These are phyloP conservation scores for Anisodus tanguticus DNA, from an alignment of 257 asterid genomes.

Conservation along the genomic window DNA sequence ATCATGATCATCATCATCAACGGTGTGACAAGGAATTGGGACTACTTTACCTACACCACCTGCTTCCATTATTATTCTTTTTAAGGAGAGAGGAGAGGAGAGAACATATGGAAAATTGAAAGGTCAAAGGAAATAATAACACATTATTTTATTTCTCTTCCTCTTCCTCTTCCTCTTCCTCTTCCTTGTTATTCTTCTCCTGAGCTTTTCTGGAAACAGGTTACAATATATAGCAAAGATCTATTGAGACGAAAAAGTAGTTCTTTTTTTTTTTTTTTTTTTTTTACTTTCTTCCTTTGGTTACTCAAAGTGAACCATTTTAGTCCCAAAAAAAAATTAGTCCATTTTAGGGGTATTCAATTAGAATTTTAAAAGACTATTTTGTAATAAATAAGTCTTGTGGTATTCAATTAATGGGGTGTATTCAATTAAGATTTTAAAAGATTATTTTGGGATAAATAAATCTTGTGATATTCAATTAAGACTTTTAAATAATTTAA, in stretches of 20 bases:
- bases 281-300: neutral
- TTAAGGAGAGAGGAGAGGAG: conserved; percentile 37
- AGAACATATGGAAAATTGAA: conserved; percentile 31
- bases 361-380: no score
- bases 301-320: neutral
- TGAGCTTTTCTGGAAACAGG: neutral
- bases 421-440: no score
- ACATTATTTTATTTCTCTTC: conserved; percentile 51
- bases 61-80: conserved; percentile 49
- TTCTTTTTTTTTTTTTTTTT: neutral
- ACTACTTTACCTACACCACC: conserved; percentile 38
- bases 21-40: conserved; percentile 32
- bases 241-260: neutral
- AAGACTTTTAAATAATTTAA: no score
- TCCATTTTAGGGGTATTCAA: neutral
- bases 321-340: neutral
- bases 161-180: conserved; percentile 28
- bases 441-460: no score
- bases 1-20: conserved; percentile 39
- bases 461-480: no score
- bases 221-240: neutral
- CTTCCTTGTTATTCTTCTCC: conserved; percentile 38
- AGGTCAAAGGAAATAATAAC: conserved; percentile 38
- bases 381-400: no score
- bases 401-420: no score